A percentile compares a stretch with the other conserved stretches of the same genome.
phyloP scores from a whole-genome alignment of 2,329 filamentous ascomycete genomes.

The Hypoxylon sp. region DNA sequence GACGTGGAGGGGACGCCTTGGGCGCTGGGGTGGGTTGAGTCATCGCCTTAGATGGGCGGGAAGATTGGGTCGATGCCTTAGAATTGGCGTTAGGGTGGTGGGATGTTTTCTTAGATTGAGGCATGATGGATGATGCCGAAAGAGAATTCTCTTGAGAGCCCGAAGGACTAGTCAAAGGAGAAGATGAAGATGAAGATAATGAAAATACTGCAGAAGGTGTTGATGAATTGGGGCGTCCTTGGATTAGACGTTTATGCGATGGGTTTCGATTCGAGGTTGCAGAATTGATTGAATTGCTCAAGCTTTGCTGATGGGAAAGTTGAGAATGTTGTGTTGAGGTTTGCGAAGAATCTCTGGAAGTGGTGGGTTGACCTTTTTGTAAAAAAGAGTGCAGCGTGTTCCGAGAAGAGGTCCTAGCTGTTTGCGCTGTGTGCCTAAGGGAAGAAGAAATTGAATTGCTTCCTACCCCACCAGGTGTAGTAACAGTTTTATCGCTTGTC shows the following conservation, averaged over 20 bases:
- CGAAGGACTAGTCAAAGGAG: conserved; percentile 43
- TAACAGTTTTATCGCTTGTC: neutral
- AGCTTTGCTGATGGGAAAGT: too few species aligned
- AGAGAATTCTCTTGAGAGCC: conserved; percentile 32
- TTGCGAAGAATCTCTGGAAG: conserved; percentile 23
- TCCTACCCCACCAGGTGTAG: neutral
- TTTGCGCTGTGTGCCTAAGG: too few species aligned
- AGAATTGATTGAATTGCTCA: conserved; percentile 27
- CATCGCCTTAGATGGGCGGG: too few species aligned
- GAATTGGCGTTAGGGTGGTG: too few species aligned
- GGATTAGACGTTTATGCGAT: conserved; percentile 44
- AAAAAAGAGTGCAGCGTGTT: conserved; percentile 28
- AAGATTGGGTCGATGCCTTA: too few species aligned
- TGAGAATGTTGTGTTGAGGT: conserved; percentile 18
- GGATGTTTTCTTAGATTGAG: too few species aligned
- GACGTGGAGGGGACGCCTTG: conserved; percentile 30
- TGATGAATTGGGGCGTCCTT: conserved; percentile 42
- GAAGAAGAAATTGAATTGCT: neutral
- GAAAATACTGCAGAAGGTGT: conserved; percentile 45
- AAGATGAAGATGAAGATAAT: conserved; percentile 45
- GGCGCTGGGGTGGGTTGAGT: too few species aligned
- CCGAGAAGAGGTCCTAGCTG: conserved; percentile 5
- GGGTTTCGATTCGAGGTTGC: conserved; percentile 28
- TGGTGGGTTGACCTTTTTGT: conserved; percentile 6
- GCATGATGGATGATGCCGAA: too few species aligned